A percentile compares a stretch with the other conserved stretches of the same genome.
phyloP scores from a whole-genome alignment of 2,329 filamentous ascomycete genomes.

The Calonectria naviculata region DNA sequence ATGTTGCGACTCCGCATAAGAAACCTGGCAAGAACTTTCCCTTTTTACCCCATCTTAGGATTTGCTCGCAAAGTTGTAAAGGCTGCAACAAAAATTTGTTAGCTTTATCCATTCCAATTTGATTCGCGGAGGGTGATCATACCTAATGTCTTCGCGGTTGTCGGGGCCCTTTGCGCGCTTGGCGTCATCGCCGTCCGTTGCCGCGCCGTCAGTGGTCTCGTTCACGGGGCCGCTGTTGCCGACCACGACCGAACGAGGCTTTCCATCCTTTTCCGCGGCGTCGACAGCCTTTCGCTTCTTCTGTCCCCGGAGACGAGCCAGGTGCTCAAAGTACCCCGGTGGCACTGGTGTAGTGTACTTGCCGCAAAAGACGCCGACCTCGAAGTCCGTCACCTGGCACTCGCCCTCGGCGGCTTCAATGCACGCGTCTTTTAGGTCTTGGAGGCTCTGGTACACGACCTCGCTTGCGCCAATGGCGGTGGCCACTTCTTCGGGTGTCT shows the following conservation, averaged over 20 bases:
- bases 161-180: not conserved
- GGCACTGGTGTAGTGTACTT: slow-evolving; percentile 84
- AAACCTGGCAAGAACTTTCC: not conserved
- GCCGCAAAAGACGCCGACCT: slow-evolving; percentile 91
- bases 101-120: not conserved
- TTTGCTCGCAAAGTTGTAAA: slow-evolving; percentile 26
- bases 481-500: slow-evolving; percentile 52
- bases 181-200: not conserved
- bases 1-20: not conserved
- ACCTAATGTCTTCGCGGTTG: slow-evolving; percentile 25
- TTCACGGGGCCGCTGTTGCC: slow-evolving; percentile 20
- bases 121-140: not conserved
- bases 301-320: slow-evolving; percentile 77
- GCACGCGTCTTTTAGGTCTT: slow-evolving; percentile 83
- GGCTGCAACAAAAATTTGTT: slow-evolving; percentile 9
- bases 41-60: not conserved
- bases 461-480: slow-evolving; percentile 56
- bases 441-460: slow-evolving; percentile 71
- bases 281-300: slow-evolving; percentile 10
- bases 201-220: not conserved
- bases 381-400: slow-evolving; percentile 70
- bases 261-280: slow-evolving; percentile 13
- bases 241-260: slow-evolving; percentile 32
- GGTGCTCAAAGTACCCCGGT: slow-evolving; percentile 81
- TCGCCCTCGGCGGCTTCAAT: slow-evolving; percentile 72